phyloP scores from a whole-genome alignment of 2,329 filamentous ascomycete genomes.

The Colletotrichum australisinense region DNA sequence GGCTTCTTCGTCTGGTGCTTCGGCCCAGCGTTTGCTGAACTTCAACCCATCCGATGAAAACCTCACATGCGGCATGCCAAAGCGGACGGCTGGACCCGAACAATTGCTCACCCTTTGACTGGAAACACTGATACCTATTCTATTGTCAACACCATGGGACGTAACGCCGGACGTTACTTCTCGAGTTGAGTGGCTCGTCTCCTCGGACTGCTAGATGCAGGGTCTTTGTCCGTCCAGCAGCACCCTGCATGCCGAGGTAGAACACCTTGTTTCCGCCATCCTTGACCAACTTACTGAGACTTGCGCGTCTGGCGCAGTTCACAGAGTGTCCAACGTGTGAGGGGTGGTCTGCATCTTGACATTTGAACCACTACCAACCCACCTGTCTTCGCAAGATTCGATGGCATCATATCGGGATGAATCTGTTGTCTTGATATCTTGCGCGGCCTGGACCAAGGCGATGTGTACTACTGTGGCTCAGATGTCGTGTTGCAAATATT shows the following conservation, averaged over 20 bases:
- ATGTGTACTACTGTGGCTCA: constrained; percentile 25
- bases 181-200: neutral
- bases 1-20: neutral
- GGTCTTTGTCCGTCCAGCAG: constrained; percentile 2
- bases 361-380: neutral
- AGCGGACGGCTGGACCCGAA: constrained; percentile 1
- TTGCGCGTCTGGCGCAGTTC: neutral
- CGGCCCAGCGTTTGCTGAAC: neutral
- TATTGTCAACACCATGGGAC: neutral
- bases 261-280: neutral
- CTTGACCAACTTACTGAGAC: neutral
- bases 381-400: neutral
- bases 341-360: neutral
- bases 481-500: neutral
- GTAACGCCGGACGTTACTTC: neutral
- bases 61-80: neutral
- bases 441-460: neutral
- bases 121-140: neutral
- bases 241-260: neutral
- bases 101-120: neutral
- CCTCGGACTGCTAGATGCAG: neutral
- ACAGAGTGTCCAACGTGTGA: constrained; percentile 4
- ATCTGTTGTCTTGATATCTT: constrained; percentile 4
- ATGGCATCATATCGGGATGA: neutral
- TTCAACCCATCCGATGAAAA: neutral